Evolutionary conservation across 257 asterid genomes (phyloP).

Genomic region (Primulina huaijiensis): DNA sequence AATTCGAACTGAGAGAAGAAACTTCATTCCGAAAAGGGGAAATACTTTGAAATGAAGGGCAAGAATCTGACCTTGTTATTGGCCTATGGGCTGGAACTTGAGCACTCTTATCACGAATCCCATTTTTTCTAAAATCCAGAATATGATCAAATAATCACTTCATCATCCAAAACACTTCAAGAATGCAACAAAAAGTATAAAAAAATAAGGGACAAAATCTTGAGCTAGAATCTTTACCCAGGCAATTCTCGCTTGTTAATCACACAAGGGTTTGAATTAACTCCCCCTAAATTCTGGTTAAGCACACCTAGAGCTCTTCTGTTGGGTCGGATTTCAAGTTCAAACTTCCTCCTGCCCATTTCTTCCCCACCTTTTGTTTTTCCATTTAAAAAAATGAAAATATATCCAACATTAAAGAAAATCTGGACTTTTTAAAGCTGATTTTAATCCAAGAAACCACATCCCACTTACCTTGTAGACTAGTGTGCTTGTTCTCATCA

Average conservation of each 20-base stretch:
- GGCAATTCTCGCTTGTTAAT: constrained; percentile 64
- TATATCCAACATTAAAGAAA: background rate
- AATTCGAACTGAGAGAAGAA: constrained; percentile 9
- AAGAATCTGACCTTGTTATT: constrained; percentile 53
- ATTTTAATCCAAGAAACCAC: background rate
- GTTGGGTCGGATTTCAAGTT: constrained; percentile 53
- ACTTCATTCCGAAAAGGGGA: background rate
- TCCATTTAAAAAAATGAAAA: constrained; percentile 14
- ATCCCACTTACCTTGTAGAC: constrained; percentile 45
- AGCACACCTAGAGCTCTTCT: constrained; percentile 64
- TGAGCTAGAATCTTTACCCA: constrained; percentile 48
- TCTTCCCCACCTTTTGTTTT: constrained; percentile 44
- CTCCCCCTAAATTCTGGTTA: constrained; percentile 53
- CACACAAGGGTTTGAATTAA: constrained; percentile 37
- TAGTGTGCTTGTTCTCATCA: constrained; percentile 51
- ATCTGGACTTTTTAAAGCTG: background rate
- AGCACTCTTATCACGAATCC: constrained; percentile 44
- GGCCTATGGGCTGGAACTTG: constrained; percentile 56
- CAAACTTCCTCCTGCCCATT: constrained; percentile 54
- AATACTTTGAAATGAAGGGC: constrained; percentile 17
- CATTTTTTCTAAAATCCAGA: constrained; percentile 51
- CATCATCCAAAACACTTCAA: background rate
- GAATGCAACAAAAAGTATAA: background rate
- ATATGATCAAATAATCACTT: background rate
- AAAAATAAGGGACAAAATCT: background rate